Conservation (phyloP, 2,329 filamentous ascomycete genomes). For the Nemania sp. region DNA sequence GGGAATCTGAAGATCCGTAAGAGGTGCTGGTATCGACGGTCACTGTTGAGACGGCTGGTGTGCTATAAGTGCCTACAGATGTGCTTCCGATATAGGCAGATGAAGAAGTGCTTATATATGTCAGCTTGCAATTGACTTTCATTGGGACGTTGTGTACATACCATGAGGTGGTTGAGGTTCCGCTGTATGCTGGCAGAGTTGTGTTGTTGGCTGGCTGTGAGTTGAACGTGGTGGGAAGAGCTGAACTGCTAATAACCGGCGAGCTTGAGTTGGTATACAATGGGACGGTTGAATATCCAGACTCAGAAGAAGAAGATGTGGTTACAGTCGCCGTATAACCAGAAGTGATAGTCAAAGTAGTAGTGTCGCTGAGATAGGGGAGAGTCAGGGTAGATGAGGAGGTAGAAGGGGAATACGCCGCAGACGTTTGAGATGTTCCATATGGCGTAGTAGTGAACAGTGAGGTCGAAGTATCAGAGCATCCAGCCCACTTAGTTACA, state of each 20-base stretch:
- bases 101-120: conserved; percentile 16
- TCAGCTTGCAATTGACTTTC: background rate
- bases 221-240: conserved; percentile 1
- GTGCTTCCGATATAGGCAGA: conserved; percentile 6
- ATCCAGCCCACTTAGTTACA: conserved; percentile 34
- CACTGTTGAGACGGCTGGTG: conserved; percentile 12
- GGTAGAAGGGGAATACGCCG: conserved; percentile 12
- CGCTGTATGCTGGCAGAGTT: background rate
- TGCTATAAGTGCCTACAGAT: conserved; percentile 8
- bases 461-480: conserved; percentile 26
- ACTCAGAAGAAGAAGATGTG: conserved; percentile 17
- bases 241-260: background rate
- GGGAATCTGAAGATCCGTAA: conserved; percentile 21
- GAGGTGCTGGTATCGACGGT: conserved; percentile 17
- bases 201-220: conserved; percentile 1
- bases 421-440: conserved; percentile 25
- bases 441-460: conserved; percentile 22
- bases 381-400: conserved; percentile 13
- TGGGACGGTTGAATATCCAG: conserved; percentile 13
- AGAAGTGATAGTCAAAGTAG: conserved; percentile 29
- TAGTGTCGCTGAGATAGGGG: conserved; percentile 19
- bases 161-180: conserved; percentile 9
- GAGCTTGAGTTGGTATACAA: conserved; percentile 23
- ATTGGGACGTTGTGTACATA: background rate
- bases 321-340: conserved; percentile 23